Evolutionary conservation across 768 basidiomycete genomes (phyloP), one percentile per base, ranked within the genome.

Genomic region (Psilocybe azurescens): DNA sequence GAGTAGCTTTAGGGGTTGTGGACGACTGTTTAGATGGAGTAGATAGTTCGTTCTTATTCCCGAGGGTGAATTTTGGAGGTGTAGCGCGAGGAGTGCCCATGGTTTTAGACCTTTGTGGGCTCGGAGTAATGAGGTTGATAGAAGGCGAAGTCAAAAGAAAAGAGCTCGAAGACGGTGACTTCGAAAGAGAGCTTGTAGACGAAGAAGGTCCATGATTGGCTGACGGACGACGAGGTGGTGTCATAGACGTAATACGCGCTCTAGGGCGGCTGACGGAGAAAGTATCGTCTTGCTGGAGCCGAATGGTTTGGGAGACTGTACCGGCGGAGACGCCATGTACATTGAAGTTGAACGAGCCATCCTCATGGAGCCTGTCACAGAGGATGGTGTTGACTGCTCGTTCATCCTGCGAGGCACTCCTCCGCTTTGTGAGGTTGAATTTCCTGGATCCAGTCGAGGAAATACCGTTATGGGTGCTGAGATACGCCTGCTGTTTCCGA

Each of bases 191-290:
- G 14, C 68, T 70, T 28, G 73, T 69, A 49, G 50, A 38, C 20
- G 58, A 64, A 54, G 65, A 49, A 24, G 60, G 54, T 58, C 56
- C 62, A 18, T 49, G 58, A 68, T 65, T 69, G 66, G 66, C 62
- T 69, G 69, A 24, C n/a, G 57, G 18, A 20, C 54, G 59, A 48
- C 62, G 62, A 7, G 74, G 77, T 14, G 79, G 76, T 30, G 78
- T 80, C 78, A 79, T 74, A 8, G 84, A 86, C 63, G 76, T 71
- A 59, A 86, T 78, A 38, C 82, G 77, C 56, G 78, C 69, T 44
- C 73, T 66, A 55, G 67, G 65, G 44, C 77, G 78, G 61, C 77
- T 72, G 24, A 76, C 74, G 20, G 74, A 74, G 47, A 75, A 70
- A 38, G 59, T 63, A 51, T 66, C 65, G 50, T 51, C 50, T 50